phyloP scores from a whole-genome alignment of 768 basidiomycete species.

The Naganishia antarctica region DNA sequence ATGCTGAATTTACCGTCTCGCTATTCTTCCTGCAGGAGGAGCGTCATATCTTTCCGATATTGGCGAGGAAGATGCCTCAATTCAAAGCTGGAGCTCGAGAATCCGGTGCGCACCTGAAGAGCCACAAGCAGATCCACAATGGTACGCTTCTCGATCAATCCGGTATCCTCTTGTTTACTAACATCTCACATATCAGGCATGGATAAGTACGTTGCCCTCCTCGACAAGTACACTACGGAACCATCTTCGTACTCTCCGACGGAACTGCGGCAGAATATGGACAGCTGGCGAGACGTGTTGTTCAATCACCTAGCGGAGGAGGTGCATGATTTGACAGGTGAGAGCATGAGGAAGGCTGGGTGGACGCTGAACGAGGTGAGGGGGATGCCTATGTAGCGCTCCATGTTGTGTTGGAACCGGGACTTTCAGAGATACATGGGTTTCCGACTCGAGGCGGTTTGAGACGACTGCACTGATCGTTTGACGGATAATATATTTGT shows the following conservation, averaged over 20 bases:
- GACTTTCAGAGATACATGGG: too few species aligned
- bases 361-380: conserved; percentile 45
- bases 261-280: conserved; percentile 40
- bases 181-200: conserved; percentile 33
- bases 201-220: conserved; percentile 40
- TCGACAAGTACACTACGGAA: conserved; percentile 34
- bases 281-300: conserved; percentile 43
- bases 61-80: conserved; percentile 49
- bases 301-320: conserved; percentile 49
- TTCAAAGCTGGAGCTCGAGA: conserved; percentile 46
- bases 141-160: conserved; percentile 32
- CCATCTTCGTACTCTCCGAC: conserved; percentile 38
- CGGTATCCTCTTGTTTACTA: not conserved
- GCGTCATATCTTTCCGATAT: conserved; percentile 48
- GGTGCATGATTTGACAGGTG: conserved; percentile 43
- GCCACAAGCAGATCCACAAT: conserved; percentile 47
- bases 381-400: conserved; percentile 41
- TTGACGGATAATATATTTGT: too few species aligned
- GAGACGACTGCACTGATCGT: too few species aligned
- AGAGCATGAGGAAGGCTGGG: conserved; percentile 44
- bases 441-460: too few species aligned
- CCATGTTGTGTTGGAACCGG: too few species aligned
- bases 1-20: not conserved
- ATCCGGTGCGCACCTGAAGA: conserved; percentile 47
- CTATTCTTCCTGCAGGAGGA: conserved; percentile 32